Percentiles rank a stretch among this genome's conserved stretches.
These are phyloP conservation scores for Phytomonas sp. DNA, from an alignment of 208 protist genomes.

Conservation along the genomic window DNA sequence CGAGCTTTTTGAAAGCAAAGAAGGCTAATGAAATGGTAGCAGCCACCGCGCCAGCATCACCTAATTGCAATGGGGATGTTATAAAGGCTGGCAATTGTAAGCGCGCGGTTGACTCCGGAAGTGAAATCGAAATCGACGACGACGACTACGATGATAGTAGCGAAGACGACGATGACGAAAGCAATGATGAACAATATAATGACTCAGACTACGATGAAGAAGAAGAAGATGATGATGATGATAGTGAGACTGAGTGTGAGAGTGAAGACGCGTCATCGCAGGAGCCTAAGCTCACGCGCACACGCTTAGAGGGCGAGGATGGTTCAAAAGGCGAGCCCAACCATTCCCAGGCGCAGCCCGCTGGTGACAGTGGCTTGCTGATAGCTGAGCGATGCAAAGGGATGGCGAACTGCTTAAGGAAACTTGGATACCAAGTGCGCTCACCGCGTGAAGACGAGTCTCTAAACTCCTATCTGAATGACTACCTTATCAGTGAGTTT, in stretches of 20 bases:
- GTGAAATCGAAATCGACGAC: slow-evolving; percentile 12
- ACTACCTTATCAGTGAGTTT: slow-evolving; percentile 60
- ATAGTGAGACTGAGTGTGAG: slow-evolving; percentile 8
- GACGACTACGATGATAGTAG: slow-evolving; percentile 16
- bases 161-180: slow-evolving; percentile 26
- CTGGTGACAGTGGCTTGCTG: slow-evolving; percentile 13
- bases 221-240: slow-evolving; percentile 32
- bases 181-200: slow-evolving; percentile 22
- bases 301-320: too few relatives aligned
- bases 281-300: too few relatives aligned
- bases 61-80: not conserved
- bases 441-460: slow-evolving; percentile 36
- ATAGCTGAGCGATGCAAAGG: slow-evolving; percentile 49
- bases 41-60: not conserved
- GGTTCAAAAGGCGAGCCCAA: too few relatives aligned
- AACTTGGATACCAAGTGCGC: slow-evolving; percentile 52
- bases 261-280: too few relatives aligned
- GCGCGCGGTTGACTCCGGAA: not conserved
- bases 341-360: too few relatives aligned
- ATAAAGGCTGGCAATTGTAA: slow-evolving; percentile 2
- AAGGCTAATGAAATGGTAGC: slow-evolving; percentile 8
- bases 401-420: slow-evolving; percentile 65
- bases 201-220: slow-evolving; percentile 25
- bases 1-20: slow-evolving; percentile 24
- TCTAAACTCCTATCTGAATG: slow-evolving; percentile 48